Base-by-base conservation (phyloP, 805 yeast genomes). In the Nakazawaea peltata region DNA sequence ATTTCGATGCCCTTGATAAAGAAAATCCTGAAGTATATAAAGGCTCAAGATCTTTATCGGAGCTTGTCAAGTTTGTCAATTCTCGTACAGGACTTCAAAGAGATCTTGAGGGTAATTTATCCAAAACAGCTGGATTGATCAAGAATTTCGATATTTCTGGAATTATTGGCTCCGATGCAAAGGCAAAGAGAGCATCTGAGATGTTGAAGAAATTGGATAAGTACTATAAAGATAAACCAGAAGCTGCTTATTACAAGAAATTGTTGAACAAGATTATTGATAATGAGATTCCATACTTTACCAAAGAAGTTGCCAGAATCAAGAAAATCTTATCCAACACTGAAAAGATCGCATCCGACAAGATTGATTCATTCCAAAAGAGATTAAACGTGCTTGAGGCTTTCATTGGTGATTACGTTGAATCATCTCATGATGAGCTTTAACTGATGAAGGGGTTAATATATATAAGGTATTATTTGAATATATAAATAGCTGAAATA, bases 11-110 rank as follows among this genome's bases (percentile, higher is more conserved):
- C 4, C 59, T 57, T 23, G 53, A 62, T 12, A 64, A 70, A 8
- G 47, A 49, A 5, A 49, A 45, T 53, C 63, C 46, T 28, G 50
- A 49, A 36, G 27, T 32, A 19, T 56, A 59, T 43, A 57, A 57
- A 26, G 74, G 71, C 8, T 56, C 56, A 19, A 59, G 81, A 39
- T 69, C 68, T 39, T 47, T 65, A 10, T 61, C 65, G 8, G 55
- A 67, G 13, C 61, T 80, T 19, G 61, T 69, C 28, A 61, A 61
- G 26, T 84, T 77, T 46, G 53, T 73, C 12, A 74, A 65, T 27
- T 58, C 53, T 4, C 60, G 57, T 31, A 54, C 65, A 1, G 67
- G 62, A 6, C 53, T 63, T 5, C 48, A 47, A 40, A 59, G 78
- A 44, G 57, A 59, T 12, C 41, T 50, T 3, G 59, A 62, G 30